Evolutionary conservation across 352 stramenopile genomes (phyloP), one percentile per base, ranked within the genome.

Genomic region (Pythium periplocum): DNA sequence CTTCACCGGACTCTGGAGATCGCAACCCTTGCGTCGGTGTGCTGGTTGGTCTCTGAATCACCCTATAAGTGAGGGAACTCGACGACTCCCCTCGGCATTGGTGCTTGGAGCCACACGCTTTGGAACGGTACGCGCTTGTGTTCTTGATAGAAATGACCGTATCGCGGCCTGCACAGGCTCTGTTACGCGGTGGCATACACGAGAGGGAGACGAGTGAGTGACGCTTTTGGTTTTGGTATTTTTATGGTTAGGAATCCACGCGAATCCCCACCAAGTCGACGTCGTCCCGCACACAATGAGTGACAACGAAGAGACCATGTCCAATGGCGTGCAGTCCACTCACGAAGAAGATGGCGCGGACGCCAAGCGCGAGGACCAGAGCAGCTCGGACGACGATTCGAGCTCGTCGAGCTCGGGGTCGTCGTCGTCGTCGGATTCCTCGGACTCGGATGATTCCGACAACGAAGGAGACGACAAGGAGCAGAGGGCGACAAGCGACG

Each of bases 351-450:
- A 75, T n/a, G 61, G 73, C 11, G 53, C 50, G 12, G 48, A 52
- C n/a, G 47, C 48, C 42, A 54, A 78, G 50, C 40, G 17, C 42
- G 76, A 87, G 48, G 65, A 48, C 31, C 50, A 49, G 38, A 71
- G 69, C 39, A 86, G 72, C 65, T 90, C 79, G 31, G 82, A 87
- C 60, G 76, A 86, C 45, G 81, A 83, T 50, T 89, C 76, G 17
- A 92, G 80, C 7, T 91, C 79, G 32, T 91, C 82, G 0, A 80
- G 65, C 7, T 84, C 71, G 0, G 71, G 70, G 5, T 93, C 82
- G 35, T 90, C 80, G 12, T 92, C 81, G 5, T 86, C 73, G 2
- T 88, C 78, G 11, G 90, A 79, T 10, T 52, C 60, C 34, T 92
- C 80, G 11, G 84, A 94, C 56, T 93, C 82, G 10, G 17, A 26